Percentiles rank a stretch among this genome's conserved stretches.
Conservation (phyloP, 305 asterid genomes). For the Fraxinus dipetala region DNA sequence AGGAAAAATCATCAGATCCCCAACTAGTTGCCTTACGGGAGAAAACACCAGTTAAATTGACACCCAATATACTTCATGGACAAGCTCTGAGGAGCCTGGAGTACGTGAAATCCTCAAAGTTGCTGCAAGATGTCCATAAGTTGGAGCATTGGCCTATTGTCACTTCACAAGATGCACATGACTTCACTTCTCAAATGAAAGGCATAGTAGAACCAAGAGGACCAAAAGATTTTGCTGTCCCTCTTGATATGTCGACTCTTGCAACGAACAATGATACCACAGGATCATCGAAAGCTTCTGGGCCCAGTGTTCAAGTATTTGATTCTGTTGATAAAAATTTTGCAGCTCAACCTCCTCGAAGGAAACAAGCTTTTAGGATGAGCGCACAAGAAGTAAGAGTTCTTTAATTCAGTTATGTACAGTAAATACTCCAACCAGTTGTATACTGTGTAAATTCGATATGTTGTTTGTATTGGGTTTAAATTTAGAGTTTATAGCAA, state of each 20-base stretch:
- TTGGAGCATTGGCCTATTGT: slow-evolving; percentile 35
- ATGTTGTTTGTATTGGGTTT: neutral
- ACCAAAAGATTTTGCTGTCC: slow-evolving; percentile 21
- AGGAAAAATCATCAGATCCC: slow-evolving; percentile 57
- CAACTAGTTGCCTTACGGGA: slow-evolving; percentile 43
- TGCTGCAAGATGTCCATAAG: slow-evolving; percentile 40
- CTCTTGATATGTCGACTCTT: slow-evolving; percentile 27
- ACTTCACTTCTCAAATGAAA: slow-evolving; percentile 31
- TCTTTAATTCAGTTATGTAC: slow-evolving; percentile 13
- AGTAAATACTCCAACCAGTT: neutral
- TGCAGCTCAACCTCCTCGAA: slow-evolving; percentile 45
- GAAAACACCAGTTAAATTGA: slow-evolving; percentile 44
- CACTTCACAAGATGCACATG: slow-evolving; percentile 28
- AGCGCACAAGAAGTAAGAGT: slow-evolving; percentile 58
- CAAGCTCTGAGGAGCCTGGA: slow-evolving; percentile 60
- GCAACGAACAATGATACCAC: slow-evolving; percentile 29
- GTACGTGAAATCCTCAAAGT: slow-evolving; percentile 50
- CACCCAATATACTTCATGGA: slow-evolving; percentile 55
- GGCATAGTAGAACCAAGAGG: slow-evolving; percentile 36
- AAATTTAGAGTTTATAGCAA: neutral
- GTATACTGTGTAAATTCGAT: neutral
- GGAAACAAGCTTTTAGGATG: slow-evolving; percentile 59
- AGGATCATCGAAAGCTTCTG: slow-evolving; percentile 31
- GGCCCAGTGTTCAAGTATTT: slow-evolving; percentile 20
- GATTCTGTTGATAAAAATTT: slow-evolving; percentile 35